Evolutionary conservation across 2,329 filamentous ascomycete species (phyloP), one percentile per base, ranked within the genome.

Genomic region (Davidsoniella virescens): DNA sequence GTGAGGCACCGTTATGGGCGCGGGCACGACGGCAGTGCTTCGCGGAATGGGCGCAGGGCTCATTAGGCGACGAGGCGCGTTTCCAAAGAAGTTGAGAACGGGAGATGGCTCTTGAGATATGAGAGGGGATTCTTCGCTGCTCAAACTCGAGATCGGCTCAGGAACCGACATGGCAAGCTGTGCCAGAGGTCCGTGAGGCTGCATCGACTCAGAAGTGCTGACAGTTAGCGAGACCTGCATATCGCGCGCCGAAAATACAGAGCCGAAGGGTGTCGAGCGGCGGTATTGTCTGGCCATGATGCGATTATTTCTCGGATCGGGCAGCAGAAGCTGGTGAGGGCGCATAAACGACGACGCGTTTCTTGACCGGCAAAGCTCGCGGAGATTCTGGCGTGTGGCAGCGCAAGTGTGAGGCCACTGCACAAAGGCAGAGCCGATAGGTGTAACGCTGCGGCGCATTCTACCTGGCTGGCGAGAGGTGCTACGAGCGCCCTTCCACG

Each of bases 151-250:
- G 39, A 23, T 47, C 9, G 57, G 56, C 44, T 63, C 62, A 3
- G 59, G 56, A 3, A 59, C 61, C 2, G 71, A 72, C 49, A 64
- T 65, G n/a, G 74, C 71, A 40, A 82, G 67, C 56, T 75, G 73
- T 2, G 78, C 77, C 50, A 83, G 58, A 8, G 77, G 75, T 2
- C 76, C 78, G 49, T 74, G 65, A 0, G 71, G 73, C 56, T 80
- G 73, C 79, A 83, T 82, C 2, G 71, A 71, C 40, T 80, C 75
- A 1, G 78, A 71, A 1, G 78, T 82, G 63, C 75, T 79, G 26
- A 80, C 64, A 1, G 71, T 69, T 48, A 83, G 66, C 9, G 79
- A 82, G 58, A 81, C 64, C 40, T 72, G 69, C 70, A 83, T 79
- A 54, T 81, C 78, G 39, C 72, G 70, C 9, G 71, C 72, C 1